Evolutionary conservation across 1,139 yeast species (phyloP).

Genomic region (Scheffersomyces stambukii): DNA sequence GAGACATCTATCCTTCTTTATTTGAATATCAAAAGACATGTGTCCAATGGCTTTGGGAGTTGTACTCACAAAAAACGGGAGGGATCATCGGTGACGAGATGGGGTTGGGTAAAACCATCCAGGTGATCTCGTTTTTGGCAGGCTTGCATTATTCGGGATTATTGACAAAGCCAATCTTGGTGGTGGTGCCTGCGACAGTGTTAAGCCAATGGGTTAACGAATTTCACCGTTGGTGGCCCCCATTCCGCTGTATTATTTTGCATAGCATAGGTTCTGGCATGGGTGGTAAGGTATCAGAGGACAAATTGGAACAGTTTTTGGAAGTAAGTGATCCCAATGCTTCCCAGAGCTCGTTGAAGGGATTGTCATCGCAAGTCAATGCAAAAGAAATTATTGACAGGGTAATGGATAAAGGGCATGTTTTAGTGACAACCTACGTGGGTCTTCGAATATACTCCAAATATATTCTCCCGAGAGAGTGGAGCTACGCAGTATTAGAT

Average conservation of each 20-base stretch:
- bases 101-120: conserved; percentile 97
- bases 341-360: conserved; percentile 21
- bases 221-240: conserved; percentile 98
- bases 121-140: conserved; percentile 83
- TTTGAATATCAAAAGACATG: conserved; percentile 95
- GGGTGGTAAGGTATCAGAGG: conserved; percentile 47
- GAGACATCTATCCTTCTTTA: conserved; percentile 80
- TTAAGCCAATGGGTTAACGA: conserved; percentile 95
- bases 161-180: conserved; percentile 70
- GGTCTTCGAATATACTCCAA: conserved; percentile 80
- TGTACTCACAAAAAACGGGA: conserved; percentile 81
- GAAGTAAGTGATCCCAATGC: conserved; percentile 46
- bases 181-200: conserved; percentile 97
- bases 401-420: conserved; percentile 65
- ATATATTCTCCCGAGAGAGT: conserved; percentile 59
- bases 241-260: conserved; percentile 76
- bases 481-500: conserved; percentile 92
- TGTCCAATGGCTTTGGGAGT: conserved; percentile 77
- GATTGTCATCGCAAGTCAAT: conserved; percentile 31
- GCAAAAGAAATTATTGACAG: conserved; percentile 47
- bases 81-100: conserved; percentile 97
- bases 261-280: conserved; percentile 94
- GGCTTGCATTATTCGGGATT: conserved; percentile 81
- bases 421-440: conserved; percentile 85
- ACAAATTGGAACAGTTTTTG: conserved; percentile 45